Evolutionary conservation across 306 rosid genomes (phyloP), one percentile per base, ranked within the genome.

Genomic region (Quercus wislizeni): DNA sequence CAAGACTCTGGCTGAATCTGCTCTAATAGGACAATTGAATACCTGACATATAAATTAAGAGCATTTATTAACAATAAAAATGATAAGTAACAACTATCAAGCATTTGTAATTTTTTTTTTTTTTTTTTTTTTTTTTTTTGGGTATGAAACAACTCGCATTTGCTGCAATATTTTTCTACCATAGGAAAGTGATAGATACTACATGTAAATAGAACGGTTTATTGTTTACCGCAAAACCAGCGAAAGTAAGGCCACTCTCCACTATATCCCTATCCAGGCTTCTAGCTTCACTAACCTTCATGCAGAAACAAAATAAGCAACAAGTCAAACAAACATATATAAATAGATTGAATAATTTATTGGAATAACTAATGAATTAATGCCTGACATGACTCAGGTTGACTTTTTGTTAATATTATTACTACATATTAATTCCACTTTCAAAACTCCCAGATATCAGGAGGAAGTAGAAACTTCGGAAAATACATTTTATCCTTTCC

Each of bases 261-360:
- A 91, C 99, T n/a, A 74, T 51, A 78, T 93, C 99, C 91, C 99
- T 91, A 68, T 95, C 99, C 97, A 95, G 77, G 93, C 92, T 87
- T 90, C 99, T 89, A 74, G 98, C 99, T 93, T 93, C 99, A 84
- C 98, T 91, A 86, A 95, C 98, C 99, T 95, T 89, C 93, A 90
- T 38, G 46, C 75, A 78, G 77, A 57, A 82, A 78, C 65, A 72
- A 58, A 84, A 76, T 72, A 72, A 84, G 80, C 81, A 82, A 57
- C 55, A 80, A 56, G 23, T 8, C 12, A 77, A 74, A 67, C 54
- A 82, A 21, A 23, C 46, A 70, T 18, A 49, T 30, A 59, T n/a
- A 76, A 5, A 55, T 49, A 33, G 46, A 19, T 19, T 33, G 43
- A 33, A 67, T 19, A 7, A 35, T 18, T 14, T 63, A 11, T 8